Evolutionary conservation across 495 filamentous ascomycete species (phyloP).

Genomic region (Podospora conica): DNA sequence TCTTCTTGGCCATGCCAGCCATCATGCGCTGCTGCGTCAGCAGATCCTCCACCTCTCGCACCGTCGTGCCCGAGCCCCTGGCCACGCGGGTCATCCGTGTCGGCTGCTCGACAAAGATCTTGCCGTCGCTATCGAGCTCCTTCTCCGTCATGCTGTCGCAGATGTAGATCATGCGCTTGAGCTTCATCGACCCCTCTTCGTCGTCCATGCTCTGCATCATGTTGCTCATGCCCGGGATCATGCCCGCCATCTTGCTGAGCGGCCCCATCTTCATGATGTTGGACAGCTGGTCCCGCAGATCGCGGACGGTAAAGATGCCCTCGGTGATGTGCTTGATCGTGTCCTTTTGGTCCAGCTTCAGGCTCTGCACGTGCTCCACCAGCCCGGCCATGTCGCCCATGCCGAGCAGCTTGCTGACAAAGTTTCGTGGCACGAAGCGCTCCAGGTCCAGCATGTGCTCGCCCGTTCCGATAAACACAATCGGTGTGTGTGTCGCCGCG

Average conservation of each 20-base stretch:
- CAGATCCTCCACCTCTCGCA: constrained; percentile 95
- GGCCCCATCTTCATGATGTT: constrained; percentile 99
- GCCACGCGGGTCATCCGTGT: constrained; percentile 92
- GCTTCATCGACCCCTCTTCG: constrained; percentile 84
- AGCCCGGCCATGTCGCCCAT: constrained; percentile 97
- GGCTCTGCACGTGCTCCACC: constrained; percentile 93
- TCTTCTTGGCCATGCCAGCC: constrained; percentile 98
- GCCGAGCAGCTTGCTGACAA: constrained; percentile 84
- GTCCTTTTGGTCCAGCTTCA: constrained; percentile 96
- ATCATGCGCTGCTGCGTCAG: constrained; percentile 97
- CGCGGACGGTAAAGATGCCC: constrained; percentile 91
- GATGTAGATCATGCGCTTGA: constrained; percentile 98
- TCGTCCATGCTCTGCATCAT: constrained; percentile 96
- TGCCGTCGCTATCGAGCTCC: constrained; percentile 91
- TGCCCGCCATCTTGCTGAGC: constrained; percentile 92
- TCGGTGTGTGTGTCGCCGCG: constrained; percentile 91
- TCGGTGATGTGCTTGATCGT: constrained; percentile 98
- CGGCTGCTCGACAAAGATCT: constrained; percentile 86
- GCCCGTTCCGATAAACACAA: constrained; percentile 95
- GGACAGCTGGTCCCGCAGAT: constrained; percentile 88
- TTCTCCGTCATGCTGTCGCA: constrained; percentile 96
- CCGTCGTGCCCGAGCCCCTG: constrained; percentile 78
- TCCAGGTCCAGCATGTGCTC: constrained; percentile 96
- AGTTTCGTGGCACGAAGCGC: constrained; percentile 82
- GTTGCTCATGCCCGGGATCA: constrained; percentile 91